Evolutionary conservation across 108 stramenopile species (phyloP).

Genomic region (Nannochloropsis salina): DNA sequence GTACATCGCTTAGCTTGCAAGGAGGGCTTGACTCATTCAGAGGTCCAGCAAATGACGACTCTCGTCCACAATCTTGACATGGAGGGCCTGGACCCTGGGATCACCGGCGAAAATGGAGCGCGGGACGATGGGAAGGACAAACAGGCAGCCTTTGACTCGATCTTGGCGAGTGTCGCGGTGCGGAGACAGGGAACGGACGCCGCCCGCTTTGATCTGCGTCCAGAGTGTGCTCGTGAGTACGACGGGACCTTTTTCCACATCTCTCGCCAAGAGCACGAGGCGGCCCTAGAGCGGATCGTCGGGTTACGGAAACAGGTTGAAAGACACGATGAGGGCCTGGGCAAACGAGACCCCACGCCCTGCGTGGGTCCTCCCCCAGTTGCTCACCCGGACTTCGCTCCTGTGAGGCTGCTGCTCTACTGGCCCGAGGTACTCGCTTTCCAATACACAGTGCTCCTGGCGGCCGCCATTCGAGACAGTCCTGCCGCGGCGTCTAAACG

Average conservation of each 20-base stretch:
- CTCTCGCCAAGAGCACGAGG: not conserved
- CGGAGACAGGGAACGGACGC: not conserved
- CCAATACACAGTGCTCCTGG: not conserved
- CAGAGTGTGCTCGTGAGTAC: not conserved
- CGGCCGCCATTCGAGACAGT: not conserved
- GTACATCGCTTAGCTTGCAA: not conserved
- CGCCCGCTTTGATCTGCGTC: not conserved
- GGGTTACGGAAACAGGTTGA: not conserved
- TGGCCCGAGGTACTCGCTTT: not conserved
- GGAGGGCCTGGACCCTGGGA: not conserved
- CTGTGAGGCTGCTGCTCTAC: constrained; percentile 7
- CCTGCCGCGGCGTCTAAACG: not conserved
- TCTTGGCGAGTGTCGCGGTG: not conserved
- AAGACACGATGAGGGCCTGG: no score
- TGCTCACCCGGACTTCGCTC: constrained; percentile 4
- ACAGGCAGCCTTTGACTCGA: not conserved
- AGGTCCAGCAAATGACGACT: constrained; percentile 4
- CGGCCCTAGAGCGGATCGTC: constrained; percentile 7
- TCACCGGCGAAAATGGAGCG: not conserved
- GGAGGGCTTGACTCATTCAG: not conserved
- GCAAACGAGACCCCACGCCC: not conserved
- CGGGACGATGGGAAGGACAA: not conserved
- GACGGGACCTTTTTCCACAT: constrained; percentile 3
- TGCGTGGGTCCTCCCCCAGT: not conserved
- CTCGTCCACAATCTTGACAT: not conserved